Evolutionary conservation across 192 early-diverging fungal species (phyloP).

Genomic region (Coemansia sp.): DNA sequence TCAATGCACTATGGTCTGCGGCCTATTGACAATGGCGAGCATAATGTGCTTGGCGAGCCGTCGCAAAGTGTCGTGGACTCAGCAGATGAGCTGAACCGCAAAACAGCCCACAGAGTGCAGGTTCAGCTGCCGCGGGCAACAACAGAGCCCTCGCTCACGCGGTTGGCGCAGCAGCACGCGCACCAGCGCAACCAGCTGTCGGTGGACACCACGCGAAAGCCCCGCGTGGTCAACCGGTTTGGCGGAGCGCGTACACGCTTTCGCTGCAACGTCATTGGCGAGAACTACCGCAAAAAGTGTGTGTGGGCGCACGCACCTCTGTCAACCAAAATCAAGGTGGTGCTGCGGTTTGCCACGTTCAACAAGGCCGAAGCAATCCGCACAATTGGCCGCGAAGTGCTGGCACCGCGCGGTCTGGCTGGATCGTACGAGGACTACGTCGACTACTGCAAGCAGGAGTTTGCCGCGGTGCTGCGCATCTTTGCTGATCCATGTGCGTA

Average conservation of each 20-base stretch:
- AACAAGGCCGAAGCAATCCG: constrained; percentile 52
- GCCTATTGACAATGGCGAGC: constrained; percentile 2
- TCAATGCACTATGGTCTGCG: constrained; percentile 27
- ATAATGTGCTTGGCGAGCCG: background rate
- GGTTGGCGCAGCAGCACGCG: background rate
- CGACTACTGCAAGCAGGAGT: constrained; percentile 53
- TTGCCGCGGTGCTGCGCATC: constrained; percentile 51
- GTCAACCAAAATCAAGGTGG: constrained; percentile 50
- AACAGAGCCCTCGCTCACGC: constrained; percentile 8
- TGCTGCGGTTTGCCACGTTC: constrained; percentile 48
- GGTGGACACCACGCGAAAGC: constrained; percentile 3
- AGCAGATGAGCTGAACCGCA: background rate
- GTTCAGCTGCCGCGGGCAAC: background rate
- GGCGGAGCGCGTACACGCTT: constrained; percentile 40
- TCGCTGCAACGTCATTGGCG: constrained; percentile 52
- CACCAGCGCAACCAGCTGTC: constrained; percentile 4
- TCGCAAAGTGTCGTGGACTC: constrained; percentile 3
- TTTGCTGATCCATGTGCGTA: constrained; percentile 56
- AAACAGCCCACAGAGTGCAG: background rate
- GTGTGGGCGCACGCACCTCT: constrained; percentile 50
- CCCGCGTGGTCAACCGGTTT: constrained; percentile 29
- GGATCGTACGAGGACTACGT: constrained; percentile 56
- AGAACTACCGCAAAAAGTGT: constrained; percentile 50
- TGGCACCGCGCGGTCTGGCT: constrained; percentile 47
- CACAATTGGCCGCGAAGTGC: constrained; percentile 49